Base-by-base conservation (phyloP, 2,329 filamentous ascomycete species). In the Ascocoryne sarcoides region DNA sequence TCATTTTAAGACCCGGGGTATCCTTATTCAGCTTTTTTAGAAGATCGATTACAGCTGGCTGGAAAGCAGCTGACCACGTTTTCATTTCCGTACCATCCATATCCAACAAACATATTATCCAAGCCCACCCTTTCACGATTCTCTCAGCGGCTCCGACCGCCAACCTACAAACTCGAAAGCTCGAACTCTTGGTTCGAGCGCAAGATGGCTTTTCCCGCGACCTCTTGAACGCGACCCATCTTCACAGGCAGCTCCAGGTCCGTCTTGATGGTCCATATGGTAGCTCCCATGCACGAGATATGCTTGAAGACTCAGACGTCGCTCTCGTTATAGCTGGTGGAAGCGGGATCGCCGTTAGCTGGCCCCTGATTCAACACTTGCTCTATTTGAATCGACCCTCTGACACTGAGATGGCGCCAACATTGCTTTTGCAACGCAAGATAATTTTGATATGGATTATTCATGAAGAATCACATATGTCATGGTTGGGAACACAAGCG, bases 91-190 rank as follows among this genome's bases (percentile, higher is more conserved):
- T 82, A 1, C 76, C 77, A 0, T 62, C 60, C 0, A 64, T 82
- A 4, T 70, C 69, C 2, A 57, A 60, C 3, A 68, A 64, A 39
- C 70, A 79, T 51, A 53, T 61, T 2, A 54, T 79, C 1, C 78
- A 82, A 58, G 67, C 76, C 0, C 78, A 83, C 52, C 79, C 78
- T 0, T 82, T 82, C 58, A 82, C 76, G 7, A 79, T 83, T 40
- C 71, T 76, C 12, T 81, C 77, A 2, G 68, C 70, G 0, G 75
- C 75, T 8, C 71, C 74, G 1, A 26, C 7, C 12, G 23, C 12
- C 45, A 46, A 15, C 39, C 44, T 12, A 42, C 42, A 17, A 47
- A 60, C n/a, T 48, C 52, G 10, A 68, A 73, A 46, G 70, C 69
- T 3, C 71, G 65, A 62, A 60, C 67, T 83, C 10, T 65, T 81